Conservation (phyloP, 345 rosid species). For the Brassica rapa region DNA sequence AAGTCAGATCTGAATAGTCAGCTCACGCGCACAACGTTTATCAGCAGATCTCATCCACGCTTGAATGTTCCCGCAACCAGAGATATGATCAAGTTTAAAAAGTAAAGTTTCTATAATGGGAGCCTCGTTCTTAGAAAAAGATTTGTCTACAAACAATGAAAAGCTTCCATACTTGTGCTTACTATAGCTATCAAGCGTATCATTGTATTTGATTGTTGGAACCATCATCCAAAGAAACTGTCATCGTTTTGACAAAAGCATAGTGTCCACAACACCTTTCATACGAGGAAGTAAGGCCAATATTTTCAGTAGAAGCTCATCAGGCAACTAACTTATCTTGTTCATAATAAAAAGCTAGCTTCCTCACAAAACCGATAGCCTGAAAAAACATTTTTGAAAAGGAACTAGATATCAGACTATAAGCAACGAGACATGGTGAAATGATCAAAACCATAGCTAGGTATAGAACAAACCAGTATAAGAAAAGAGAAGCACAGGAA, state of each 20-base stretch:
- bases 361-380: too few species aligned
- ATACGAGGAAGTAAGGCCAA: not conserved
- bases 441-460: too few species aligned
- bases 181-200: not conserved
- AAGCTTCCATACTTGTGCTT: not conserved
- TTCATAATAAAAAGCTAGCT: not conserved
- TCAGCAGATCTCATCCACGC: not conserved
- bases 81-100: not conserved
- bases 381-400: too few species aligned
- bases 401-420: too few species aligned
- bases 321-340: not conserved
- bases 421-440: too few species aligned
- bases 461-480: too few species aligned
- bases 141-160: constrained; percentile 5
- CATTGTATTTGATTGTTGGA: not conserved
- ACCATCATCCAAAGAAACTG: constrained; percentile 18
- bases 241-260: constrained; percentile 25
- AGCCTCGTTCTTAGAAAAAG: not conserved
- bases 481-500: too few species aligned
- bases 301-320: constrained; percentile 1
- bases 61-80: not conserved
- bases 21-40: not conserved
- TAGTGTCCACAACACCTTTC: constrained; percentile 18
- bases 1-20: not conserved
- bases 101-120: not conserved